Percentiles rank a stretch among this genome's conserved stretches.
Evolutionary conservation across 345 rosid genomes (phyloP).

Genomic region (Salix purpurea): DNA sequence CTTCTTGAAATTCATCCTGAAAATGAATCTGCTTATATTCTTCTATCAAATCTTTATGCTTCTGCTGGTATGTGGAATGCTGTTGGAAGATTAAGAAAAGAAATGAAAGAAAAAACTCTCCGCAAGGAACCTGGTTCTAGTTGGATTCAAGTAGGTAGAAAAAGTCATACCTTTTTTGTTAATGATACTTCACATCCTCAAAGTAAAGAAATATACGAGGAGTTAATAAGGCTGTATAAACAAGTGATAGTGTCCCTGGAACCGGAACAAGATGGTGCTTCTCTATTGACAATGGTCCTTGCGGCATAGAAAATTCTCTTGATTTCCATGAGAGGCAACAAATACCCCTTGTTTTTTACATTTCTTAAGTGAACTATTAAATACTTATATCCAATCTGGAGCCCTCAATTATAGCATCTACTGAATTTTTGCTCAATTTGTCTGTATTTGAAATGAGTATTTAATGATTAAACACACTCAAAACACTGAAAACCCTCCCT

Average conservation of each 20-base stretch:
- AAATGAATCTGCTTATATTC: conserved; percentile 17
- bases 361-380: neutral
- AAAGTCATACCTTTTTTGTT: conserved; percentile 24
- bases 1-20: conserved; percentile 16
- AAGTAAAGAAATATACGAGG: conserved; percentile 19
- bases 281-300: neutral
- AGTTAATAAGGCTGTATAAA: conserved; percentile 24
- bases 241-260: conserved; percentile 18
- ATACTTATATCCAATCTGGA: neutral
- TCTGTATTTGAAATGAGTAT: neutral
- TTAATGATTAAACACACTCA: neutral
- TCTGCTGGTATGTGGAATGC: conserved; percentile 13
- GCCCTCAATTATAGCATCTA: neutral
- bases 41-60: conserved; percentile 21
- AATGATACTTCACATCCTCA: conserved; percentile 32
- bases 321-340: neutral
- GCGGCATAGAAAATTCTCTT: neutral
- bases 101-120: conserved; percentile 9
- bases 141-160: conserved; percentile 26
- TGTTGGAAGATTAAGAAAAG: conserved; percentile 14
- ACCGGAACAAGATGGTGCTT: neutral
- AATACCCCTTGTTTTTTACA: neutral
- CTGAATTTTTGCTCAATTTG: neutral
- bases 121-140: conserved; percentile 17
- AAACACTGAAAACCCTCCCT: neutral